phyloP scores from a whole-genome alignment of 371 early-diverging fungal species.

The Choanephora cucurbitarum region DNA sequence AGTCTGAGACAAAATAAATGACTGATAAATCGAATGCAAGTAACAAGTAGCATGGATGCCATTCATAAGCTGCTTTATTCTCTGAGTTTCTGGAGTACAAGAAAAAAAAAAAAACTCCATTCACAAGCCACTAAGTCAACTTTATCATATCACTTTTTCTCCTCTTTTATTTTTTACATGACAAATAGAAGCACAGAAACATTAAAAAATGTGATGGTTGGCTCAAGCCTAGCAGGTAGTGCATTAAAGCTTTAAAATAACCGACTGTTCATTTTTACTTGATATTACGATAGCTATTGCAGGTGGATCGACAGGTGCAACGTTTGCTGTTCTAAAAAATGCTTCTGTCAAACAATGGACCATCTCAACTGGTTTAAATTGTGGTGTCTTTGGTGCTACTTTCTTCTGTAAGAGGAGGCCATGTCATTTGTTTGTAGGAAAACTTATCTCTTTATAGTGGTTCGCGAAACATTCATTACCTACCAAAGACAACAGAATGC shows the following conservation, averaged over 20 bases:
- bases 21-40: no score
- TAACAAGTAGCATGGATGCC: no score
- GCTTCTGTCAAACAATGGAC: slow-evolving; percentile 40
- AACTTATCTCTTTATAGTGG: slow-evolving; percentile 27
- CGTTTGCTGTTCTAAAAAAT: slow-evolving; percentile 47
- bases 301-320: slow-evolving; percentile 54
- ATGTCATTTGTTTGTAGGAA: no score
- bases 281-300: slow-evolving; percentile 29
- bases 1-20: no score
- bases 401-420: slow-evolving; percentile 51
- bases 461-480: slow-evolving; percentile 56
- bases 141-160: neutral
- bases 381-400: slow-evolving; percentile 48
- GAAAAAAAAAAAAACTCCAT: no score
- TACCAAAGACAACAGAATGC: slow-evolving; percentile 58
- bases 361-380: slow-evolving; percentile 40
- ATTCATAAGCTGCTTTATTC: no score
- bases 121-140: no score
- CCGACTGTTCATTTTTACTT: neutral
- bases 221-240: slow-evolving; percentile 21
- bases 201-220: slow-evolving; percentile 17
- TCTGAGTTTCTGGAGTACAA: no score
- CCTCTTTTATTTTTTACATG: slow-evolving; percentile 1
- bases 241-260: no score
- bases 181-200: slow-evolving; percentile 27